Evolutionary conservation across 257 asterid species (phyloP), one percentile per base, ranked within the genome.

Genomic region (Osmanthus fragrans): DNA sequence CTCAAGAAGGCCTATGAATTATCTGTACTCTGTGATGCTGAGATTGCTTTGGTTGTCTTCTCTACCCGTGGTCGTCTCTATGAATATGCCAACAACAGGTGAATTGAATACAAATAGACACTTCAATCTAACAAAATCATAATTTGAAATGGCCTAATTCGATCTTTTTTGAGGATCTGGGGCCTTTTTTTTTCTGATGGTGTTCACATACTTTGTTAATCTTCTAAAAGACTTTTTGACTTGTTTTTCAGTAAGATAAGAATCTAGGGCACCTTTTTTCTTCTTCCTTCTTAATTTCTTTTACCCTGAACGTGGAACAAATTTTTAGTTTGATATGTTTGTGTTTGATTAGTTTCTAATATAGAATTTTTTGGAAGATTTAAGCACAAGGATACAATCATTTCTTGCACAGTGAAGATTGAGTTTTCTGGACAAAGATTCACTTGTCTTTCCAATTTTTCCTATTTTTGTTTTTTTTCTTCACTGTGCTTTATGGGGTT

Each of bases 11-110:
- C 99, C 15, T 94, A 94, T 80, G 99, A 94, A 77, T 75, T 94
- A 11, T 94, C 98, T 72, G 98, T 92, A 73, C 97, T 92, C 29
- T 94, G 98, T 74, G 98, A 94, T 78, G 98, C 98, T 65, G 99
- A 94, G 81, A 93, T 94, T 81, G 97, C 97, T 72, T 82, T 94
- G 80, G 80, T 94, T 63, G 96, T 94, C 78, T 94, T 94, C 94
- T 94, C 99, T 4, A 88, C 80, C 83, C 89, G 99, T 37, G 99
- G 99, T 60, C 97, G 96, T 60, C 97, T 94, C 74, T 94, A 94
- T 71, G 99, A 94, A 86, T 94, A 92, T 73, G 90, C 99, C 70
- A 92, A 91, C 85, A 85, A 88, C 96, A 94, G 97, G 97, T 93
- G 80, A n/a, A 70, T 25, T 8, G 51, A 25, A 40, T 34, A 5